These are phyloP conservation scores for Nakaseomyces delphensis DNA, from an alignment of 1,139 yeast species.

Conservation along the genomic window DNA sequence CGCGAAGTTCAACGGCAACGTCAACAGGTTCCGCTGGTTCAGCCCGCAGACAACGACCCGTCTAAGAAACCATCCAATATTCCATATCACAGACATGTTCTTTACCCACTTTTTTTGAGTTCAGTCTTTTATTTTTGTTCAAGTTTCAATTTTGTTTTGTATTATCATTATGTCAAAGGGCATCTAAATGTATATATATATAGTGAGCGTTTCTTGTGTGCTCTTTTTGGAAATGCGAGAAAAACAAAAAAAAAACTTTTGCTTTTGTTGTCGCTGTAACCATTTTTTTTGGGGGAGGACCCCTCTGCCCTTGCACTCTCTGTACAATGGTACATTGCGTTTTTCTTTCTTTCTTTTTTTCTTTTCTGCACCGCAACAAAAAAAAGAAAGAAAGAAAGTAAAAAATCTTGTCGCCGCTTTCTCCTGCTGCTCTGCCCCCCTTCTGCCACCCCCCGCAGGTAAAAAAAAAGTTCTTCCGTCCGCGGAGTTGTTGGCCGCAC, in stretches of 20 bases:
- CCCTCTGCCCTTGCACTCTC: too few species aligned
- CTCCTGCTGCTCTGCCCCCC: too few species aligned
- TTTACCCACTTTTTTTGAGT: too few species aligned
- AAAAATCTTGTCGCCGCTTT: too few species aligned
- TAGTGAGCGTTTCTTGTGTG: too few species aligned
- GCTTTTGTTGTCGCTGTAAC: background rate
- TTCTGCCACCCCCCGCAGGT: too few species aligned
- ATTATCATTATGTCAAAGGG: background rate
- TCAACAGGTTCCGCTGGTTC: conserved; percentile 36
- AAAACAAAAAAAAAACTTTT: too few species aligned
- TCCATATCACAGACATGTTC: conserved; percentile 4
- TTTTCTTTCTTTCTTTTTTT: background rate
- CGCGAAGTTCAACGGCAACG: conserved; percentile 38
- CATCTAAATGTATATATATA: too few species aligned
- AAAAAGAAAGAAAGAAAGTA: background rate
- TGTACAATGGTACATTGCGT: background rate
- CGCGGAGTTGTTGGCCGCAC: too few species aligned
- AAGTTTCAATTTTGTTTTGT: background rate
- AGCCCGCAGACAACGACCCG: conserved; percentile 19
- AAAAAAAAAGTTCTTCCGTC: too few species aligned
- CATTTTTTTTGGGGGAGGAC: background rate
- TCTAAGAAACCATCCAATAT: conserved; percentile 11
- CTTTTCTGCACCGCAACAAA: background rate
- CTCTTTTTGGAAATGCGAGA: too few species aligned
- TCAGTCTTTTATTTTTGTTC: too few species aligned